Base-by-base conservation (phyloP, 495 filamentous ascomycete genomes). In the Talaromyces proteolyticus region DNA sequence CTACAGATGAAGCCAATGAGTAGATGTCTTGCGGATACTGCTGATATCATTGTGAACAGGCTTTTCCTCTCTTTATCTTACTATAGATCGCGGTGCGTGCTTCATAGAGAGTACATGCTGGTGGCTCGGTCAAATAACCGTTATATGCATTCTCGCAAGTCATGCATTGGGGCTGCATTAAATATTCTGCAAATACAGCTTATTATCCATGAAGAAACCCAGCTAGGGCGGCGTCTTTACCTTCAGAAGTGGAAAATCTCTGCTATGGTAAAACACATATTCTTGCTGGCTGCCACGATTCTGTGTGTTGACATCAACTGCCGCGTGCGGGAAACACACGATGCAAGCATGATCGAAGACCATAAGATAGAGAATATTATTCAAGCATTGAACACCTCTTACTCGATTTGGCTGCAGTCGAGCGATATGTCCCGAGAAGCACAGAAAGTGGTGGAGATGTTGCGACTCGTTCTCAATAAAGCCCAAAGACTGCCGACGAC, bases 381-480 rank as follows among this genome's bases (percentile, higher is more conserved):
- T 24, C 57, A 63, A 40, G 75, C 77, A 5, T 70, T 91, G 6
- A 83, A 88, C 57, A 66, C 66, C 4, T 80, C 81, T 14, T 70
- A 76, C n/a, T 63, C 63, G 4, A 86, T 90, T 36, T 90, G 87
- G 86, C 78, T 81, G 24, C 73, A 74, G 24, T 66, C 84, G 6
- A 73, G 72, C 3, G 78, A 86, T 43, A 66, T 72, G 17, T 85
- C 82, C 5, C 81, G 88, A 52, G 87, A 89, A 54, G 82, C 86
- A 0, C 81, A 80, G 59, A 89, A 89, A 61, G 87, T 87, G 12
- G 77, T 76, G 19, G 73, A 74, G 25, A 76, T 82, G 2, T 66
- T 91, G 8, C 72, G 76, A 16, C 72, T 88, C 44, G 86, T 89
- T 72, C 65, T 91, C 25, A 68, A 74, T 19, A 88, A 88, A 58